These are phyloP conservation scores for Boletellus sp. DNA, from an alignment of 1,284 basidiomycete species.

Conservation along the genomic window DNA sequence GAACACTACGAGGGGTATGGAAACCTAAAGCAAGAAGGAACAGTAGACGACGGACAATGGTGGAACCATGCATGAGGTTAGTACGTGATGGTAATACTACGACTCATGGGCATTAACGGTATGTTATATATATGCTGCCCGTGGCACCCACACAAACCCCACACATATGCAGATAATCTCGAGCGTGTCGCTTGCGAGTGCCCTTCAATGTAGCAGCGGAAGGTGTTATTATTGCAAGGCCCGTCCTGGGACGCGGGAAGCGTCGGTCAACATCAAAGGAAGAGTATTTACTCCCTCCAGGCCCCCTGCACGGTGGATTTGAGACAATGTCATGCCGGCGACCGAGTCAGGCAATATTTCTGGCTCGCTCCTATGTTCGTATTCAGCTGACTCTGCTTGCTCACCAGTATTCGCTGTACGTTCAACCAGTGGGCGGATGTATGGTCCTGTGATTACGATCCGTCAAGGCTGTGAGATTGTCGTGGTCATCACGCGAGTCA, in stretches of 20 bases:
- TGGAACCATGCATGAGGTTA: no score
- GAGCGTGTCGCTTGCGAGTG: background rate
- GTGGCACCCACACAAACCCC: background rate
- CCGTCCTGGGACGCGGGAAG: background rate
- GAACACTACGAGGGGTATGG: no score
- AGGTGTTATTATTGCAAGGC: background rate
- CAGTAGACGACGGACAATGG: no score
- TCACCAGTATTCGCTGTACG: constrained; percentile 17
- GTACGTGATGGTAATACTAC: background rate
- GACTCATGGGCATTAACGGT: background rate
- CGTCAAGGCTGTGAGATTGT: constrained; percentile 25
- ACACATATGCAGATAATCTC: background rate
- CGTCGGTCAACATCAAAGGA: constrained; percentile 3
- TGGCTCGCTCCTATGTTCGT: no score
- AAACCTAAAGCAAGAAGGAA: no score
- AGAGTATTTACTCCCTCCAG: constrained; percentile 24
- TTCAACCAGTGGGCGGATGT: constrained; percentile 28
- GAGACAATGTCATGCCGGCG: constrained; percentile 16
- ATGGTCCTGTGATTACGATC: constrained; percentile 36
- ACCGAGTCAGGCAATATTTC: constrained; percentile 16
- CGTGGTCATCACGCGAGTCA: constrained; percentile 31
- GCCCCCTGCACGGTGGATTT: constrained; percentile 20
- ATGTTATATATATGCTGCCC: background rate
- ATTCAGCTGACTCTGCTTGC: background rate
- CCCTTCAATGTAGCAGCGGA: background rate